A percentile compares a stretch with the other conserved stretches of the same genome.
phyloP scores from a whole-genome alignment of 345 rosid genomes.

The Durio zibethinus region DNA sequence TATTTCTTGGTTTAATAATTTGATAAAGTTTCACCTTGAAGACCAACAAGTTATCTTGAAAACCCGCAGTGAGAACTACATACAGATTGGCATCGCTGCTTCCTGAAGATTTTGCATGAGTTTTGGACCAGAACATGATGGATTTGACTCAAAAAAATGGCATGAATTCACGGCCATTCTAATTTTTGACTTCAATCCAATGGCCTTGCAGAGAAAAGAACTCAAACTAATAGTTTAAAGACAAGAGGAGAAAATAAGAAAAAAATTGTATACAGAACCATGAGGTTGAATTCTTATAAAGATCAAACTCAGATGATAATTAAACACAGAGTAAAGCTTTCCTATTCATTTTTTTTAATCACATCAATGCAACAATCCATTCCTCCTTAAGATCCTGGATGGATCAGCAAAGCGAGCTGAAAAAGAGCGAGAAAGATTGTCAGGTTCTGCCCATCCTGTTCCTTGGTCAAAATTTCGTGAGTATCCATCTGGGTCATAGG shows the following conservation, averaged over 20 bases:
- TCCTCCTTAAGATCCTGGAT: slow-evolving; percentile 14
- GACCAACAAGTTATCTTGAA: neutral
- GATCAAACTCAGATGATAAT: neutral
- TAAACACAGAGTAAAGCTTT: neutral
- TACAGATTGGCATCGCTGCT: neutral
- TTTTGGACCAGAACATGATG: neutral
- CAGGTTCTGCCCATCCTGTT: slow-evolving; percentile 23
- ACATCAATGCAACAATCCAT: neutral
- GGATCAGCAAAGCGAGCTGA: slow-evolving; percentile 34
- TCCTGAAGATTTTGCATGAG: neutral
- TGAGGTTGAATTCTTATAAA: neutral
- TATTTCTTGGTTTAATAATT: neutral
- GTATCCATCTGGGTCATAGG: slow-evolving; percentile 26
- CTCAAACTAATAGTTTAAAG: neutral
- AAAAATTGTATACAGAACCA: neutral
- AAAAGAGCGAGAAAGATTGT: slow-evolving; percentile 28
- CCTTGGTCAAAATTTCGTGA: slow-evolving; percentile 28
- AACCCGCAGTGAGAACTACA: neutral
- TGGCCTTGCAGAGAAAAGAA: neutral
- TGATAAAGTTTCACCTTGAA: neutral
- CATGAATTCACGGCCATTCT: neutral
- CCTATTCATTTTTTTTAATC: neutral
- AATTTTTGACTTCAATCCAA: neutral
- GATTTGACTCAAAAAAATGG: neutral
- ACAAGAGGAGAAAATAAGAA: neutral